These are phyloP conservation scores for Kurtzmaniella quercitrusa DNA, from an alignment of 1,139 yeast species.

Conservation along the genomic window DNA sequence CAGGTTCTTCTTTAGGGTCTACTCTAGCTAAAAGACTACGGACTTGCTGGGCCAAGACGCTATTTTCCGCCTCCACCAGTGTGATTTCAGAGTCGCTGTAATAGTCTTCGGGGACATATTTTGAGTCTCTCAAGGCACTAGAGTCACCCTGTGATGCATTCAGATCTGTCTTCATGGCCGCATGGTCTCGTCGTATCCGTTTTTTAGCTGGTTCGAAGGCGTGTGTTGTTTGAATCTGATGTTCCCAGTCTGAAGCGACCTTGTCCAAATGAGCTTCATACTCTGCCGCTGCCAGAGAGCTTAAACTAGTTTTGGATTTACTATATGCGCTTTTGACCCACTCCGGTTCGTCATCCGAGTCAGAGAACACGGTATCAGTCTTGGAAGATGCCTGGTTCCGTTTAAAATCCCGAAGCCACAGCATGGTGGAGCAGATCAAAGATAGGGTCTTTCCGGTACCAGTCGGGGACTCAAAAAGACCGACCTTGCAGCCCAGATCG, in stretches of 20 bases:
- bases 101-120: conserved; percentile 39
- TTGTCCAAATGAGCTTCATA: conserved; percentile 38
- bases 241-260: conserved; percentile 15
- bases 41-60: conserved; percentile 40
- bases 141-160: not conserved
- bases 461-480: conserved; percentile 89
- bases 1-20: conserved; percentile 18
- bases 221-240: conserved; percentile 11
- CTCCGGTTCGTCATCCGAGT: conserved; percentile 52
- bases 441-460: conserved; percentile 94
- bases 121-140: not conserved
- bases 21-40: conserved; percentile 35
- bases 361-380: conserved; percentile 29
- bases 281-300: conserved; percentile 19
- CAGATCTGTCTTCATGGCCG: not conserved
- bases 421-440: conserved; percentile 77
- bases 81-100: conserved; percentile 25
- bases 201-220: conserved; percentile 3
- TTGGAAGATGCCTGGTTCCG: conserved; percentile 30
- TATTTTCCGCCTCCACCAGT: conserved; percentile 15
- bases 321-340: conserved; percentile 52
- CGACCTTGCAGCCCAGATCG: conserved; percentile 56
- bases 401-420: conserved; percentile 75
- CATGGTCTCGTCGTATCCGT: conserved; percentile 9
- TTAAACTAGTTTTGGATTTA: conserved; percentile 18